Conservation (phyloP, 257 asterid genomes). For the Osmanthus fragrans region DNA sequence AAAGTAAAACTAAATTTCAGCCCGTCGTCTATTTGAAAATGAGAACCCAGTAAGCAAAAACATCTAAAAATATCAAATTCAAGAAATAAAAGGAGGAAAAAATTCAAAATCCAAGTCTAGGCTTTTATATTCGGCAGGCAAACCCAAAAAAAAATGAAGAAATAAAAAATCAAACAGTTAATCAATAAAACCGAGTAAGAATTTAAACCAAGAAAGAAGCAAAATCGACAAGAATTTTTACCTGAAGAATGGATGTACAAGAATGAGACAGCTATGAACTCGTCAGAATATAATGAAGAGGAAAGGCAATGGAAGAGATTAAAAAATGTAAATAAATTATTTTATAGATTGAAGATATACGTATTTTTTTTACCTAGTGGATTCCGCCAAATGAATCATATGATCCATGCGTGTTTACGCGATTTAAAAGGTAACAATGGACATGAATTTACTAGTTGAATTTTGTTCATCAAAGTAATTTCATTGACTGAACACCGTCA, state of each 20-base stretch:
- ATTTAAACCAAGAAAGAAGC: background rate
- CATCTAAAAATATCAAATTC: slow-evolving; percentile 10
- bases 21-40: background rate
- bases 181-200: background rate
- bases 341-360: background rate
- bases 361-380: slow-evolving; percentile 33
- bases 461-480: no score
- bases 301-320: background rate
- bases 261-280: slow-evolving; percentile 16
- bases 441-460: no score
- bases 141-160: background rate
- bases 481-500: no score
- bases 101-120: slow-evolving; percentile 9
- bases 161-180: background rate
- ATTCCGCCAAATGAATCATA: slow-evolving; percentile 27
- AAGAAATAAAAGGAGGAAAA: background rate
- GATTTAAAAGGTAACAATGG: no score
- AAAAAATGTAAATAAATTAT: no score
- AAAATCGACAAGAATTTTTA: slow-evolving; percentile 12
- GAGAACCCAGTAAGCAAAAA: slow-evolving; percentile 7
- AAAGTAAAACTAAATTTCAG: background rate
- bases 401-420: background rate
- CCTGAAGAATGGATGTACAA: slow-evolving; percentile 26
- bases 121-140: background rate
- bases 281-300: background rate